Percentiles rank a stretch among this genome's conserved stretches.
phyloP scores from a whole-genome alignment of 129 eudicot genomes.

The Saussurea involucrata region DNA sequence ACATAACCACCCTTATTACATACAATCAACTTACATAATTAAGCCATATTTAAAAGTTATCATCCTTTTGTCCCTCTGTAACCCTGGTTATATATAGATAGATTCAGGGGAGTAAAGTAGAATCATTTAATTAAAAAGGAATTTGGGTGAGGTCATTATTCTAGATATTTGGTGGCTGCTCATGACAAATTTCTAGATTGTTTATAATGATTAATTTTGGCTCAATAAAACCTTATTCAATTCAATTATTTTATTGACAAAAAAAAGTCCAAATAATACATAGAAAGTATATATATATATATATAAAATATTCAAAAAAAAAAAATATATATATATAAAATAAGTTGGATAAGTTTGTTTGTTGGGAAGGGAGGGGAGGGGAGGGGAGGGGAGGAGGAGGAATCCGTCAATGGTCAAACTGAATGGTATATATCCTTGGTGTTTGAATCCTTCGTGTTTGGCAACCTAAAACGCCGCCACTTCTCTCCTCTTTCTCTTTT shows the following conservation, averaged over 20 bases:
- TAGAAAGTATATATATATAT: too few relatives aligned
- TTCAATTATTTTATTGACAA: not conserved
- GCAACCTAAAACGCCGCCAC: slow-evolving; percentile 26
- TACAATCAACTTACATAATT: too few relatives aligned
- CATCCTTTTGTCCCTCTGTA: too few relatives aligned
- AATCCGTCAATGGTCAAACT: slow-evolving; percentile 19
- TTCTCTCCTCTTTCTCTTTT: not conserved
- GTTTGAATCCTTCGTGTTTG: slow-evolving; percentile 31
- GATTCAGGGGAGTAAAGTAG: too few relatives aligned
- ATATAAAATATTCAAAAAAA: not conserved
- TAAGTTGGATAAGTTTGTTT: not conserved
- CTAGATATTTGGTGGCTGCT: not conserved
- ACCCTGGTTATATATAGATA: too few relatives aligned
- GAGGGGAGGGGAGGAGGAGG: not conserved
- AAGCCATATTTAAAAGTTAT: too few relatives aligned
- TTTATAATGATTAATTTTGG: too few relatives aligned
- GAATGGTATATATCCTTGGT: not conserved
- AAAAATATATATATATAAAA: too few relatives aligned
- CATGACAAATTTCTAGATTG: not conserved
- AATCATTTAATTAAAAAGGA: too few relatives aligned
- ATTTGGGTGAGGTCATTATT: not conserved
- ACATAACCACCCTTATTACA: too few relatives aligned
- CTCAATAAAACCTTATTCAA: not conserved
- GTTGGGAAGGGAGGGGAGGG: not conserved
- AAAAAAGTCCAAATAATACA: not conserved